phyloP scores from a whole-genome alignment of 306 rosid genomes.

The Vigna trinervia region DNA sequence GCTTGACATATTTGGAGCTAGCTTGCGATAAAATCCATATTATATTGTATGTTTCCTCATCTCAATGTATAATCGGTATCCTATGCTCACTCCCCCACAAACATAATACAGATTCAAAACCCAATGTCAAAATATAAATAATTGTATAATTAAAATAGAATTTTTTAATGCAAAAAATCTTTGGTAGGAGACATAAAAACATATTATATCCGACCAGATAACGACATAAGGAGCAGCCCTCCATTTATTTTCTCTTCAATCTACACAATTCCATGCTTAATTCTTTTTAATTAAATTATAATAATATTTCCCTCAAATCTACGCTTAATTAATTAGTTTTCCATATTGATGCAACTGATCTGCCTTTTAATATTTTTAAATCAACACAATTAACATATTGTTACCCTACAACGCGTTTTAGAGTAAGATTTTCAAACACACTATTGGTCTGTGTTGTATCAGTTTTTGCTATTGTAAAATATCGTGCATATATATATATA shows the following conservation, averaged over 20 bases:
- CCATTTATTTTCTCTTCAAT: background rate
- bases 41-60: slow-evolving; percentile 51
- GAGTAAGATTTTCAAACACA: background rate
- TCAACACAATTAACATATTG: background rate
- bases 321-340: slow-evolving; percentile 1
- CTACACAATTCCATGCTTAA: background rate
- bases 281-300: background rate
- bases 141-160: background rate
- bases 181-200: background rate
- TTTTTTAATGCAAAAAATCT: slow-evolving; percentile 10
- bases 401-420: slow-evolving; percentile 33
- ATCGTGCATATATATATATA: background rate
- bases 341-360: background rate
- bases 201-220: slow-evolving; percentile 51
- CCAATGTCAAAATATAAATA: slow-evolving; percentile 37
- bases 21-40: slow-evolving; percentile 45
- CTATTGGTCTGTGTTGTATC: too few species aligned
- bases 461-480: background rate
- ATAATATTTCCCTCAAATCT: background rate
- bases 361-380: background rate
- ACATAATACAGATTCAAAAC: slow-evolving; percentile 39
- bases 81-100: slow-evolving; percentile 53
- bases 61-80: slow-evolving; percentile 51
- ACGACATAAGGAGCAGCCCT: slow-evolving; percentile 39
- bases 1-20: slow-evolving; percentile 59